Evolutionary conservation across 768 basidiomycete genomes (phyloP).

Genomic region (Guyanaporus albipodus): DNA sequence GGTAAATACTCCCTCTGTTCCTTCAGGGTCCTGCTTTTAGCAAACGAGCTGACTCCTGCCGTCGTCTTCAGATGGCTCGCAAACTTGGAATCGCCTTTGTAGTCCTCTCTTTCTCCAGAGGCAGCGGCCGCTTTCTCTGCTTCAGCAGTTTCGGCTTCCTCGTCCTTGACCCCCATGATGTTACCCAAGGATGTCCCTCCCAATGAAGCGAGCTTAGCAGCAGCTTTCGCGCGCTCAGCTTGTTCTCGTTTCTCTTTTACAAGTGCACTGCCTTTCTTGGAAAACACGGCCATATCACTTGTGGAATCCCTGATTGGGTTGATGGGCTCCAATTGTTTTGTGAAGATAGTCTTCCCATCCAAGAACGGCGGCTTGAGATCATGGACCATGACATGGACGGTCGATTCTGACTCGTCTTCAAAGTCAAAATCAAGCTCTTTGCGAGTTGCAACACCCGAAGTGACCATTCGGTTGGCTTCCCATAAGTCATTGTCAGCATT

Average conservation of each 20-base stretch:
- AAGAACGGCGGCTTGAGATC: constrained; percentile 97
- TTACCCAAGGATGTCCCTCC: constrained; percentile 96
- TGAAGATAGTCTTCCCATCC: constrained; percentile 93
- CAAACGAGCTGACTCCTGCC: constrained; percentile 75
- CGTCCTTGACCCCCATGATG: constrained; percentile 95
- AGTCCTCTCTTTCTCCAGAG: constrained; percentile 56
- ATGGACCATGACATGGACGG: constrained; percentile 96
- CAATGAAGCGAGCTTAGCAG: constrained; percentile 88
- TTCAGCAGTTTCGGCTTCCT: constrained; percentile 76
- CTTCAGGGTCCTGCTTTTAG: constrained; percentile 77
- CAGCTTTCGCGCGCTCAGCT: constrained; percentile 92
- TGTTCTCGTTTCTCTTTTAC: constrained; percentile 97
- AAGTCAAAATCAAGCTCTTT: constrained; percentile 89
- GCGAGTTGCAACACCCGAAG: constrained; percentile 89
- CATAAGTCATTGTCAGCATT: constrained; percentile 98
- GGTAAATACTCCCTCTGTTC: constrained; percentile 97
- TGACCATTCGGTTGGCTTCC: constrained; percentile 98
- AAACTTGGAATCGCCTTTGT: constrained; percentile 95
- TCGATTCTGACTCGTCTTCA: constrained; percentile 93
- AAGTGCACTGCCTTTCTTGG: constrained; percentile 92
- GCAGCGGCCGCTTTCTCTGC: constrained; percentile 48
- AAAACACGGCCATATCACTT: constrained; percentile 93
- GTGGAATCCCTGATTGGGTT: constrained; percentile 93
- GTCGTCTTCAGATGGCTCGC: constrained; percentile 86
- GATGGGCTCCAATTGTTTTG: constrained; percentile 94